These are phyloP conservation scores for Solanum arcanum DNA, from an alignment of 257 asterid genomes.

Conservation along the genomic window DNA sequence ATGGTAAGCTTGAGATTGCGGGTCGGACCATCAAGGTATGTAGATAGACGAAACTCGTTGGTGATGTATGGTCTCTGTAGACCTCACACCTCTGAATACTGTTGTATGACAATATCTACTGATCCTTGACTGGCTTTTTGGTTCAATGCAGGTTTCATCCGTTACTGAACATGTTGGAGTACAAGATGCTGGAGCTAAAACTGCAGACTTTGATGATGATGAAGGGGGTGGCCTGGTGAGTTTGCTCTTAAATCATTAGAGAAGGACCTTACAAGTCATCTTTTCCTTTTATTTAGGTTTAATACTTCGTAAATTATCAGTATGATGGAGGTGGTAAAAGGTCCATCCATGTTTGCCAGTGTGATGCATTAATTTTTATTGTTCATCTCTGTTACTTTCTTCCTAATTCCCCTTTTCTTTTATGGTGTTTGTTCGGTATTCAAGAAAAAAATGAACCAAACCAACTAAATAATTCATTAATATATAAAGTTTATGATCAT, in stretches of 20 bases:
- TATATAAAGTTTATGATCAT: background rate
- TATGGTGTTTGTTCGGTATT: background rate
- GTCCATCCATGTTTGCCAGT: background rate
- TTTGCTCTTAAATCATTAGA: background rate
- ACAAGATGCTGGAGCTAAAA: slow-evolving; percentile 85
- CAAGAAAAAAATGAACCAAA: background rate
- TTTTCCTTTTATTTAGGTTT: background rate
- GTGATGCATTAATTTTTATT: background rate
- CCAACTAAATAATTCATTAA: background rate
- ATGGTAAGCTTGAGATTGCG: slow-evolving; percentile 92
- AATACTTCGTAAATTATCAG: background rate
- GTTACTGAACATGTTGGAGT: slow-evolving; percentile 80
- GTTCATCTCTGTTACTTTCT: background rate
- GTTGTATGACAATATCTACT: background rate
- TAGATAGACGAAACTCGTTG: background rate
- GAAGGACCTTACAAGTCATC: background rate
- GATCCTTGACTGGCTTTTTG: background rate
- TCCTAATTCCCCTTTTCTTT: background rate
- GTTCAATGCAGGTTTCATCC: slow-evolving; percentile 65
- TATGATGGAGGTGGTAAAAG: background rate
- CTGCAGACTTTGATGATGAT: slow-evolving; percentile 98
- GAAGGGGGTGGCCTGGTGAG: slow-evolving; percentile 99
- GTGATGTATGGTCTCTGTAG: background rate
- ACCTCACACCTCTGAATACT: background rate
- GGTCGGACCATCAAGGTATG: slow-evolving; percentile 90